Evolutionary conservation across 2,329 filamentous ascomycete genomes (phyloP), one percentile per base, ranked within the genome.

Genomic region (Colletotrichum brevisporum): DNA sequence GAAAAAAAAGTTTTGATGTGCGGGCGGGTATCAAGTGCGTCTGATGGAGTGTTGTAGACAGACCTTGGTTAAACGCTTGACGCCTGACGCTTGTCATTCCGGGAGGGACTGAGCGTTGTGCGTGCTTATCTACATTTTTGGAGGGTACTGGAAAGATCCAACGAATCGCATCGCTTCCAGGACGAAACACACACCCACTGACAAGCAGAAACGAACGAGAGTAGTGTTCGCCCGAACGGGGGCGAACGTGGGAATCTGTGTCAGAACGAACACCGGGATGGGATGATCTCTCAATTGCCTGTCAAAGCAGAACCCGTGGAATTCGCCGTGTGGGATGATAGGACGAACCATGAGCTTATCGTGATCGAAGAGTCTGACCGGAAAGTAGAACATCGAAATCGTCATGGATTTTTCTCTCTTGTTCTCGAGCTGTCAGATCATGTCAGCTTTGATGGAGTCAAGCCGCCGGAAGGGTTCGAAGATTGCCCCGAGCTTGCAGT

Each of bases 61-160:
- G 31, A 36, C 31, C 8, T 36, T 8, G 6, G 10, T 12, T 36
- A 36, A 36, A 52, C 57, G 57, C 57, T 27, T 60, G 57, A 51
- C 47, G 57, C 57, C 48, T 57, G 55, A 52, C 48, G 48, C 48
- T 52, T 52, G 15, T 27, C 21, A 15, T 13, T 27, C 47, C 16
- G 45, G 36, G 27, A 41, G 45, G 15, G 56, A 59, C 57, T 50
- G 57, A 60, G 57, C 57, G 57, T 50, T 43, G 15, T 24, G 21
- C 21, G 21, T 24, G 21, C 21, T 24, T 24, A 24, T 24, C 21
- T 24, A 24, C 21, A 13, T 12, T 12, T 45, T 45, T 26, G 39
- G 47, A 15, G n/a, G 41, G 13, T 12, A 15, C 2, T 13, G 45
- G 18, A 13, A 2, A 9, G n/a, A 2, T 12, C 45, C 45, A 4